Evolutionary conservation across 2,329 filamentous ascomycete genomes (phyloP).

Genomic region (Colletotrichum lentis): DNA sequence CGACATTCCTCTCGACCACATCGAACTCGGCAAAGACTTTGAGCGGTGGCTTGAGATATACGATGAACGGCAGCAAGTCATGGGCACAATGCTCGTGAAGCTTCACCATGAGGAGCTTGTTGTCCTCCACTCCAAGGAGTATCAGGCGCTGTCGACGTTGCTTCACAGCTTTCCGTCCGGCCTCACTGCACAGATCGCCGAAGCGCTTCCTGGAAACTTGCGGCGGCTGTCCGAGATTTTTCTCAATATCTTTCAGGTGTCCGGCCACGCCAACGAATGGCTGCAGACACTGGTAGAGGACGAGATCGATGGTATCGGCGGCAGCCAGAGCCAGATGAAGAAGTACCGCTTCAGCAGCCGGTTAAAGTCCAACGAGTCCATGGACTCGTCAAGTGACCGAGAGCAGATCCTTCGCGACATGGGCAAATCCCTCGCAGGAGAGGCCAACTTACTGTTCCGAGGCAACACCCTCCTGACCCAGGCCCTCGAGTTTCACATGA

Average conservation of each 20-base stretch:
- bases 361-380: conserved; percentile 74
- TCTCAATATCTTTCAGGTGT: conserved; percentile 94
- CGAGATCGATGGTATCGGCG: conserved; percentile 86
- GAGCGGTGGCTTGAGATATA: conserved; percentile 89
- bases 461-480: conserved; percentile 95
- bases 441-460: conserved; percentile 93
- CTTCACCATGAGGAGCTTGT: conserved; percentile 87
- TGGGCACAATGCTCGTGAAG: conserved; percentile 86
- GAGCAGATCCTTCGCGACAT: conserved; percentile 79
- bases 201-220: conserved; percentile 78
- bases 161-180: conserved; percentile 85
- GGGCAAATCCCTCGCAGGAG: conserved; percentile 79
- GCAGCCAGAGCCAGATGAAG: conserved; percentile 80
- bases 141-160: conserved; percentile 81
- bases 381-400: conserved; percentile 68
- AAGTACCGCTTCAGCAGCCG: conserved; percentile 76
- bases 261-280: conserved; percentile 85
- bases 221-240: conserved; percentile 84
- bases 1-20: conserved; percentile 81
- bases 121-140: conserved; percentile 86
- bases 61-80: conserved; percentile 76
- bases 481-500: conserved; percentile 94
- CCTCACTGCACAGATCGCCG: conserved; percentile 84
- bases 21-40: conserved; percentile 78
- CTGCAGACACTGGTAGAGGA: conserved; percentile 92